Conservation (phyloP, 495 filamentous ascomycete genomes). For the Hypoxylon lenormandii region DNA sequence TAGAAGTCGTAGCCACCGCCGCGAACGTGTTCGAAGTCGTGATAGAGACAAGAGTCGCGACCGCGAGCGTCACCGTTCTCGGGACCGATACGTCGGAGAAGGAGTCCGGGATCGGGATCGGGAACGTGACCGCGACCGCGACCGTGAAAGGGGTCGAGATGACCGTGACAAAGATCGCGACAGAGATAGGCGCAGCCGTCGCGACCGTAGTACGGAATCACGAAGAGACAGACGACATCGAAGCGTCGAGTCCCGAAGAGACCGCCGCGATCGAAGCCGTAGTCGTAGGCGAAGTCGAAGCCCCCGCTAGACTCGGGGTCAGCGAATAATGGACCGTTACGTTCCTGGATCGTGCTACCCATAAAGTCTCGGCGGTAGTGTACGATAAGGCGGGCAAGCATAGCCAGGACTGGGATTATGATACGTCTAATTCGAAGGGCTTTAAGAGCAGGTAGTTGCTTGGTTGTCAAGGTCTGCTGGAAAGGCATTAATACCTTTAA, state of each 20-base stretch:
- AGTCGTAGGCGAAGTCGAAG: conserved; percentile 48
- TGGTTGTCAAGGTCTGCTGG: no score
- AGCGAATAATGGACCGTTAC: not conserved
- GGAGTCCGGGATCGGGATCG: conserved; percentile 44
- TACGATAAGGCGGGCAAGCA: not conserved
- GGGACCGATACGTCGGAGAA: conserved; percentile 47
- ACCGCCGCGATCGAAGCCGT: conserved; percentile 27
- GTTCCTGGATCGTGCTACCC: no score
- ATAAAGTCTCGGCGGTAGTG: no score
- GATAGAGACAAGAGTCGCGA: conserved; percentile 59
- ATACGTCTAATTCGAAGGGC: no score
- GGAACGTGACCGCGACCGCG: conserved; percentile 48
- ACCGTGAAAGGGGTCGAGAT: conserved; percentile 43
- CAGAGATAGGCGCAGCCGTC: conserved; percentile 44
- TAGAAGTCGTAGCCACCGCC: conserved; percentile 52
- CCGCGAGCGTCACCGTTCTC: conserved; percentile 54
- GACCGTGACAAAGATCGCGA: conserved; percentile 43
- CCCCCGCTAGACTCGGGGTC: conserved; percentile 37
- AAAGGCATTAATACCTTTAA: no score
- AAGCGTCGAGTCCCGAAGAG: conserved; percentile 25
- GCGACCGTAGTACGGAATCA: conserved; percentile 47
- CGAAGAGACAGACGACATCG: conserved; percentile 37
- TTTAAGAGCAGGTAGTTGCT: no score
- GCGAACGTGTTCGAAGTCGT: conserved; percentile 54
- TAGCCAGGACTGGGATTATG: no score